Conservation (phyloP, 108 stramenopile genomes). For the Pseudonitzschia multistriata region DNA sequence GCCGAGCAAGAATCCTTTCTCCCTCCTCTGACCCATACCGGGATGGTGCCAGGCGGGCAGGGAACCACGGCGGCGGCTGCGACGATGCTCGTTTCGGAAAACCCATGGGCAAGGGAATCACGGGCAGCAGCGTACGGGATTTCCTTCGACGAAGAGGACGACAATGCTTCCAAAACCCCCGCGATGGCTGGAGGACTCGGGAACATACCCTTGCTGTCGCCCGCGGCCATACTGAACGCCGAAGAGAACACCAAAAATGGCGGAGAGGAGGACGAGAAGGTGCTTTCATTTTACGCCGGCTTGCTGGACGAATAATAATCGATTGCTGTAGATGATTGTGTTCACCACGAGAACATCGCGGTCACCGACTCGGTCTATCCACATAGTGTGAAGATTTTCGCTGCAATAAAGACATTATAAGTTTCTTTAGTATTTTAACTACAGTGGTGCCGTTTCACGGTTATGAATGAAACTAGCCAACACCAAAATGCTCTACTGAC, state of each 20-base stretch:
- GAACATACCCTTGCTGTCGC: constrained; percentile 32
- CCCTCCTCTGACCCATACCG: neutral
- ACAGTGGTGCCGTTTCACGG: no score
- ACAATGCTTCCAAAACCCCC: neutral
- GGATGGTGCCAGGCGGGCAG: neutral
- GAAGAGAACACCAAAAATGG: constrained; percentile 20
- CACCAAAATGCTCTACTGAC: no score
- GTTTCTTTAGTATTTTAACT: no score
- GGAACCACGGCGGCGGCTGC: neutral
- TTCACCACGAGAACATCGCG: neutral
- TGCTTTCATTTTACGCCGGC: constrained; percentile 32
- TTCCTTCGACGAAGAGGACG: constrained; percentile 29
- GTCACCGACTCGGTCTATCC: no score
- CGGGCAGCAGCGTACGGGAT: constrained; percentile 59
- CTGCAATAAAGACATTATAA: no score
- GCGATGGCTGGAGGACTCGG: constrained; percentile 12
- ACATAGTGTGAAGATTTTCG: no score
- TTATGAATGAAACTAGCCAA: no score
- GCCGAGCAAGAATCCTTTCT: neutral
- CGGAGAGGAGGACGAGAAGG: constrained; percentile 21
- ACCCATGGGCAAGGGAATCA: constrained; percentile 51
- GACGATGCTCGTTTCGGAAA: constrained; percentile 19
- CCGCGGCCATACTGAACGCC: constrained; percentile 27
- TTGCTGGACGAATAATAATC: constrained; percentile 31
- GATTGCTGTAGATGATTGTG: neutral